Evolutionary conservation across 2,329 filamentous ascomycete species (phyloP).

Genomic region (Aspergillus flavus): DNA sequence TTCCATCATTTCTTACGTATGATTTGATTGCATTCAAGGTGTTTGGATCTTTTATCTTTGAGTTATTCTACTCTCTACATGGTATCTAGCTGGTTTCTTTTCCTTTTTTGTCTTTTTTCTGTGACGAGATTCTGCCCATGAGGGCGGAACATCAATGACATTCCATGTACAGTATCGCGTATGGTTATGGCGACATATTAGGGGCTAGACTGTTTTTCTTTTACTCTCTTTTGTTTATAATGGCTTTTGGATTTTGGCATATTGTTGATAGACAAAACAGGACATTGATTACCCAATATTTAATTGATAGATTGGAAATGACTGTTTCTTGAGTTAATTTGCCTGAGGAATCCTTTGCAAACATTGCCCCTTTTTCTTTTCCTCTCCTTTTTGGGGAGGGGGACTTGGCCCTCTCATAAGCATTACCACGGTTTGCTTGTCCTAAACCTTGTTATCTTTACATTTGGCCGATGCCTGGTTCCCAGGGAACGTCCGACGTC

Average conservation of each 20-base stretch:
- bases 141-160: constrained; percentile 11
- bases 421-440: not conserved
- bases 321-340: not conserved
- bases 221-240: not conserved
- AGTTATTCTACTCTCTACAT: constrained; percentile 6
- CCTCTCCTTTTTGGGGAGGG: no score
- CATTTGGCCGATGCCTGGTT: not conserved
- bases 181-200: constrained; percentile 25
- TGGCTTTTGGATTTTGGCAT: constrained; percentile 1
- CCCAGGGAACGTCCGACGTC: not conserved
- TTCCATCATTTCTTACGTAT: not conserved
- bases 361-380: not conserved
- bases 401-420: not conserved
- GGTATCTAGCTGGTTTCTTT: not conserved
- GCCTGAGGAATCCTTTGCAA: not conserved
- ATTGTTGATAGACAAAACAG: constrained; percentile 1
- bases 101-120: constrained; percentile 9
- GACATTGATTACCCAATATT: not conserved
- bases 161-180: constrained; percentile 24
- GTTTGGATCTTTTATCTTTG: constrained; percentile 12
- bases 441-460: not conserved
- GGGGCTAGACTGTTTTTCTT: constrained; percentile 19
- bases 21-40: constrained; percentile 9
- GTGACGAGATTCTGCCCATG: not conserved
- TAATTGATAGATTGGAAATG: not conserved